These are phyloP conservation scores for Imleria badia DNA, from an alignment of 768 basidiomycete genomes.

Conservation along the genomic window DNA sequence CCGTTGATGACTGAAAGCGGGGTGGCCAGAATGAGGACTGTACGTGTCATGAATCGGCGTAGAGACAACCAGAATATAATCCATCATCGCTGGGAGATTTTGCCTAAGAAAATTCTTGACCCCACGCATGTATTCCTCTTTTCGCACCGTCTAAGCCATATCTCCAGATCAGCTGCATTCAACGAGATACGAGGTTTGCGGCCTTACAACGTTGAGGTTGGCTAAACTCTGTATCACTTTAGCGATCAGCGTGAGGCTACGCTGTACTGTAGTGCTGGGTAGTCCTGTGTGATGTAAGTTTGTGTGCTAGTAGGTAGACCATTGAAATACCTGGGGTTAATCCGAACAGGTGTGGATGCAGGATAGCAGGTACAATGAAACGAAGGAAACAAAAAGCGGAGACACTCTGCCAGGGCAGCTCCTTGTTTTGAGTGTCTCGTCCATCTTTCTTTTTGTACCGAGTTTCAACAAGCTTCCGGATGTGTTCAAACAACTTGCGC, in stretches of 20 bases:
- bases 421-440: slow-evolving; percentile 43
- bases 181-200: not conserved
- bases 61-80: slow-evolving; percentile 75
- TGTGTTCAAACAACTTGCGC: slow-evolving; percentile 63
- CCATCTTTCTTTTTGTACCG: slow-evolving; percentile 49
- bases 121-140: slow-evolving; percentile 81
- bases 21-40: slow-evolving; percentile 27
- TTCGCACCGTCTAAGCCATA: slow-evolving; percentile 52
- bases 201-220: slow-evolving; percentile 71
- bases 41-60: slow-evolving; percentile 40
- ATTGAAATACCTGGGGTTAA: slow-evolving; percentile 61
- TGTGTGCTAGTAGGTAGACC: not conserved
- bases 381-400: slow-evolving; percentile 89
- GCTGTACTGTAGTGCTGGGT: slow-evolving; percentile 63
- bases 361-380: slow-evolving; percentile 86
- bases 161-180: slow-evolving; percentile 1
- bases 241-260: slow-evolving; percentile 81
- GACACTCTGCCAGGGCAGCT: slow-evolving; percentile 78
- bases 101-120: slow-evolving; percentile 71
- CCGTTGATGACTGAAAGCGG: slow-evolving; percentile 47
- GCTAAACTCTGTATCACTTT: slow-evolving; percentile 90
- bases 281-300: slow-evolving; percentile 49
- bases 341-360: slow-evolving; percentile 85
- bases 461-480: slow-evolving; percentile 70
- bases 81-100: slow-evolving; percentile 68